Evolutionary conservation across 2,329 filamentous ascomycete genomes (phyloP).

Genomic region (Orbilia blumenaviensis): DNA sequence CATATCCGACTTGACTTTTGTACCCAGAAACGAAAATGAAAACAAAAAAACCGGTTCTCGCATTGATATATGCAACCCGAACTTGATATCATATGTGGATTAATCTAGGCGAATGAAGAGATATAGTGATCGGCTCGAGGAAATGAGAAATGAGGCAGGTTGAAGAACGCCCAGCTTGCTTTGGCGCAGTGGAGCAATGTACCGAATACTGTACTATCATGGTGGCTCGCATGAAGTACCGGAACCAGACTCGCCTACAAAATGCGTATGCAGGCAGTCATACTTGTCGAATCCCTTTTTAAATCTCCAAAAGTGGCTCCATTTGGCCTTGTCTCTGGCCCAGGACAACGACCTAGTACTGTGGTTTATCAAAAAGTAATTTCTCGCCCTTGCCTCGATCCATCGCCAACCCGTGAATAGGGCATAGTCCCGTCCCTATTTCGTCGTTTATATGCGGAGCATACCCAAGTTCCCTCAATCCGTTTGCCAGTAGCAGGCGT

Average conservation of each 20-base stretch:
- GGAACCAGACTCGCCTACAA: constrained; percentile 44
- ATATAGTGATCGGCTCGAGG: constrained; percentile 29
- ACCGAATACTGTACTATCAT: background rate
- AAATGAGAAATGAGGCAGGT: constrained; percentile 47
- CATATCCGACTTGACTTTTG: background rate
- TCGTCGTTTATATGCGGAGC: constrained; percentile 47
- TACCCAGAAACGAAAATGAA: background rate
- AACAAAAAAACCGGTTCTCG: constrained; percentile 9
- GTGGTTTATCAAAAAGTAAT: constrained; percentile 34
- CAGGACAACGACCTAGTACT: constrained; percentile 1
- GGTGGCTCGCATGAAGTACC: constrained; percentile 43
- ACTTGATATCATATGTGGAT: constrained; percentile 19
- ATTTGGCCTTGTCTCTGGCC: constrained; percentile 16
- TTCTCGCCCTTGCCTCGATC: constrained; percentile 35
- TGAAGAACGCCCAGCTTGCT: constrained; percentile 30
- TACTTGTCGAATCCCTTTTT: constrained; percentile 47
- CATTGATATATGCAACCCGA: constrained; percentile 24
- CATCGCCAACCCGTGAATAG: background rate
- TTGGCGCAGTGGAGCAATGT: constrained; percentile 16
- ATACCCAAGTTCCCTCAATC: constrained; percentile 10
- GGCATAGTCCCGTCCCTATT: constrained; percentile 14
- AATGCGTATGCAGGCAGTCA: constrained; percentile 51
- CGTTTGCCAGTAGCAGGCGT: constrained; percentile 7
- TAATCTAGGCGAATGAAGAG: constrained; percentile 15
- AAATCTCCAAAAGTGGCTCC: constrained; percentile 45